Evolutionary conservation across 140 eudicot genomes (phyloP).

Genomic region (Senecio squalidus): DNA sequence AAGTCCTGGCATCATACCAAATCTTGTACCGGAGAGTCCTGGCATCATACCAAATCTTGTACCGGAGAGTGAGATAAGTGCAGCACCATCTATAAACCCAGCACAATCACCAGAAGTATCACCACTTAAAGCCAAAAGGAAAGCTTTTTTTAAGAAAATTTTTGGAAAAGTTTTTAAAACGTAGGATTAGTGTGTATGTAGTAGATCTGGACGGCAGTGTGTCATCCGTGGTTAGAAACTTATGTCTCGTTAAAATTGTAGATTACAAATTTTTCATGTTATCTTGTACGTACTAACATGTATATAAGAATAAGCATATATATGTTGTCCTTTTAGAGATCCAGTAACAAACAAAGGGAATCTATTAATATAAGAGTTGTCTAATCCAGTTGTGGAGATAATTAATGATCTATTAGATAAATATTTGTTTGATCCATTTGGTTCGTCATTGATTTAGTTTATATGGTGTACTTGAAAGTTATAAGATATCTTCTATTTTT

Average conservation of each 20-base stretch:
- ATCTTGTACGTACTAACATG: constrained; percentile 15
- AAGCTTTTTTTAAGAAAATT: constrained; percentile 1
- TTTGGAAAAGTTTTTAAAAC: constrained; percentile 11
- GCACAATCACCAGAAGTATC: constrained; percentile 17
- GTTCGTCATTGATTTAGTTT: too few species aligned
- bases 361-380: too few species aligned
- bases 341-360: not conserved
- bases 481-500: too few species aligned
- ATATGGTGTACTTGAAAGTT: too few species aligned
- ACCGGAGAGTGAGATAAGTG: constrained; percentile 31
- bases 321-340: not conserved
- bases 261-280: constrained; percentile 11
- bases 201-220: constrained; percentile 18
- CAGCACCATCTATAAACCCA: constrained; percentile 23
- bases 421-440: too few species aligned
- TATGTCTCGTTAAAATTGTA: constrained; percentile 10
- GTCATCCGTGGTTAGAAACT: constrained; percentile 14
- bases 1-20: constrained; percentile 8
- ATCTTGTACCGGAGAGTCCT: not conserved
- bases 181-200: constrained; percentile 16
- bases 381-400: too few species aligned
- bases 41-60: not conserved
- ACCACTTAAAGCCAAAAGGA: constrained; percentile 4
- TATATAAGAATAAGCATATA: not conserved
- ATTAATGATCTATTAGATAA: too few species aligned